Conservation (phyloP, 768 basidiomycete genomes). For the Leucogyrophana mollusca region DNA sequence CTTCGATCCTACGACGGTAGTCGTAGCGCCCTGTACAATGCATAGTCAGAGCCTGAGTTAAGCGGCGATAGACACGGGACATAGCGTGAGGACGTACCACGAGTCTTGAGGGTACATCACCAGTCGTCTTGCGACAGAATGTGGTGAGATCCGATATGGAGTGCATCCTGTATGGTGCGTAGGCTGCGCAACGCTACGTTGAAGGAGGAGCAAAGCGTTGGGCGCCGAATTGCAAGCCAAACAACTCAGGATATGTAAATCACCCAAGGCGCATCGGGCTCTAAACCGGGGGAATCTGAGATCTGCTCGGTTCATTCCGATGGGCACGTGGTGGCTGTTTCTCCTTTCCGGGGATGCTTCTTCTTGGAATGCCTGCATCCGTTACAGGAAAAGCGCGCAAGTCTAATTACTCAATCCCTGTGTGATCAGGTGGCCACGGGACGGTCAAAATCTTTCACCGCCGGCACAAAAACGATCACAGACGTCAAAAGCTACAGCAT, state of each 20-base stretch:
- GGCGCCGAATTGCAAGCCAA: not conserved
- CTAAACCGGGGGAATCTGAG: not conserved
- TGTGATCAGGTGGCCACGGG: no score
- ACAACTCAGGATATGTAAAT: not conserved
- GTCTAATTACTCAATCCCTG: no score
- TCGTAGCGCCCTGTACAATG: constrained; percentile 73
- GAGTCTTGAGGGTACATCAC: constrained; percentile 85
- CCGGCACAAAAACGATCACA: no score
- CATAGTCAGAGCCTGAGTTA: not conserved
- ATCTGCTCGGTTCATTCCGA: not conserved
- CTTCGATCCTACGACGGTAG: constrained; percentile 85
- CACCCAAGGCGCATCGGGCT: no score
- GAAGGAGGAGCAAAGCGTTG: not conserved
- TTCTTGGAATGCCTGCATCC: no score
- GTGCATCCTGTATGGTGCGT: constrained; percentile 43
- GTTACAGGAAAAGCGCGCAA: no score
- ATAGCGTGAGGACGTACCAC: constrained; percentile 55
- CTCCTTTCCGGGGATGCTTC: not conserved
- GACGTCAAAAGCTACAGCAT: no score
- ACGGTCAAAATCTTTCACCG: no score
- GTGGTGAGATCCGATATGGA: constrained; percentile 91
- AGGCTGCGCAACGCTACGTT: not conserved
- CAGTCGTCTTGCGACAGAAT: constrained; percentile 76
- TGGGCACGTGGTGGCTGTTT: not conserved
- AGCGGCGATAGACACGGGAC: not conserved